Evolutionary conservation across 2,329 filamentous ascomycete genomes (phyloP), one percentile per base, ranked within the genome.

Genomic region (Herpotrichia juniperi): DNA sequence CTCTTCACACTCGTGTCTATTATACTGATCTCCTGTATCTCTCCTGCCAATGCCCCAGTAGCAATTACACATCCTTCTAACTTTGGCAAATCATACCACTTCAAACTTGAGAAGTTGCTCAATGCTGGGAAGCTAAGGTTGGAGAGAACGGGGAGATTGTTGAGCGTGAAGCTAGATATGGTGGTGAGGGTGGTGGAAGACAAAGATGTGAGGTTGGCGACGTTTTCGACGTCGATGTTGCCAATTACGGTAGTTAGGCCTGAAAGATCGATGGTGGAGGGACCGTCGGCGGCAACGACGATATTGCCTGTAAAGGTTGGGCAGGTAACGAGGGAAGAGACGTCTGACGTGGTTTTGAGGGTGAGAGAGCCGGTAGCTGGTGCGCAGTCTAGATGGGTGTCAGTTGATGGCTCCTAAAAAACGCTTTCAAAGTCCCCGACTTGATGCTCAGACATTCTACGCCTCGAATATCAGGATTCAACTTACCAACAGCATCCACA

Each of bases 141-240:
- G 10, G 57, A 49, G n/a, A 66, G 51, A 10, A 56, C 37, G 4
- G 63, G 61, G 4, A 66, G 57, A 28, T 58, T 56, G n/a, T 43
- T 55, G 16, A 66, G 40, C 1, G 42, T 57, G 17, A 66, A 46
- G 40, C 34, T 53, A 14, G 45, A 24, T 4, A 63, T 43, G 6
- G 51, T 30, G 14, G 54, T 32, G 2, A 66, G 51, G 3, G 56
- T 52, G 2, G 39, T 48, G 1, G 63, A 63, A 6, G 61, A 58
- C 32, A 66, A 46, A 10, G 61, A 62, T 10, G 34, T 24, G 3
- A 66, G 35, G 3, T 42, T 21, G 5, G 46, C 50, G 3, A 52
- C 52, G 28, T 62, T 54, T 16, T 54, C 51, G 16, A 59, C 47
- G n/a, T 50, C 49, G 11, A 66, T 17, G 9, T 51, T 57, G 17